phyloP scores from a whole-genome alignment of 768 basidiomycete species.

The Zangia roseola region DNA sequence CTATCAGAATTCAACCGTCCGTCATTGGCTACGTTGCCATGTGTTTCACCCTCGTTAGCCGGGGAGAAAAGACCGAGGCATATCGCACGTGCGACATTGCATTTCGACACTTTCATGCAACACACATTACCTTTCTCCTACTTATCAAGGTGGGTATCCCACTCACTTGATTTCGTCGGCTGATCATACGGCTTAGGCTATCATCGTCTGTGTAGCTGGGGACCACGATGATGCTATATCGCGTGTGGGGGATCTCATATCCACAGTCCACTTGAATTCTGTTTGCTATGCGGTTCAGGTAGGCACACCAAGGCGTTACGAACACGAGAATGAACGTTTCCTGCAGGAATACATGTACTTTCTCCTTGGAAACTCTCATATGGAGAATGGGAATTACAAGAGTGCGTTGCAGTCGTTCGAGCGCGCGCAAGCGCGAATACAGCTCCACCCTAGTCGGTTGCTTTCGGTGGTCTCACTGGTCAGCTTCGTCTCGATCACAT shows the following conservation, averaged over 20 bases:
- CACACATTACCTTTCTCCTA: neutral
- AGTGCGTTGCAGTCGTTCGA: neutral
- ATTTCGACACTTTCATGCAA: neutral
- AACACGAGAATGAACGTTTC: too few relatives aligned
- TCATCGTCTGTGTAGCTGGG: neutral
- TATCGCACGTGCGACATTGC: neutral
- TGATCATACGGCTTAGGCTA: neutral
- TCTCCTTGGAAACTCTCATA: neutral
- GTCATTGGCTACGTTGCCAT: neutral
- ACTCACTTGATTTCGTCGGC: neutral
- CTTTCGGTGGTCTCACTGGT: neutral
- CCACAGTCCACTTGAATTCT: neutral
- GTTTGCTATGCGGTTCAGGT: neutral
- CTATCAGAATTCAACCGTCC: neutral
- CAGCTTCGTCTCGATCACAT: neutral
- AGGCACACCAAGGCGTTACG: neutral
- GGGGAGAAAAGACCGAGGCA: neutral
- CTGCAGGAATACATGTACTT: conserved; percentile 9
- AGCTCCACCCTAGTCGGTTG: neutral
- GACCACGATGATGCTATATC: neutral
- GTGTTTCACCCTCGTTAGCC: neutral
- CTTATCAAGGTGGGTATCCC: neutral
- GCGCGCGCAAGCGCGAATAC: neutral
- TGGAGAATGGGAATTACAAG: neutral
- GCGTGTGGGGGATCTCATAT: neutral